Evolutionary conservation across 129 eudicot genomes (phyloP).

Genomic region (Oenanthe sinensis): DNA sequence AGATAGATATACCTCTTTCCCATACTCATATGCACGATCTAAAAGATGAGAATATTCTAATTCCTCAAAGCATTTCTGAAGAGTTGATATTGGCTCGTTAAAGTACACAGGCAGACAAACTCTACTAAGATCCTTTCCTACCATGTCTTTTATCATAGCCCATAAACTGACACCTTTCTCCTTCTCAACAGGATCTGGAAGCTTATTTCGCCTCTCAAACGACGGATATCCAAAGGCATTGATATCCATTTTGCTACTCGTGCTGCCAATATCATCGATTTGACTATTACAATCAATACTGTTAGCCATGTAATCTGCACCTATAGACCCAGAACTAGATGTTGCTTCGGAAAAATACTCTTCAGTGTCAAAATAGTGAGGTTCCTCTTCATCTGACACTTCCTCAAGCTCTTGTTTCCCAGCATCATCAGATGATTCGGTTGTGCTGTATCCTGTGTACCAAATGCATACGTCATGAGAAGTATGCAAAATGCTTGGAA

Average conservation of each 20-base stretch:
- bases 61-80: conserved; percentile 87
- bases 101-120: conserved; percentile 94
- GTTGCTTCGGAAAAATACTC: conserved; percentile 45
- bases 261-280: conserved; percentile 19
- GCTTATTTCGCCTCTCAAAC: conserved; percentile 57
- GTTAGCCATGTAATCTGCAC: conserved; percentile 12
- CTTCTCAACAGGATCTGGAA: conserved; percentile 85
- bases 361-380: conserved; percentile 49
- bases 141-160: conserved; percentile 82
- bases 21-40: conserved; percentile 77
- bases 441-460: conserved; percentile 61
- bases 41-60: conserved; percentile 83
- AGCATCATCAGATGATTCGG: conserved; percentile 71
- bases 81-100: conserved; percentile 83
- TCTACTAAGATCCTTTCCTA: conserved; percentile 78
- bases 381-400: conserved; percentile 70
- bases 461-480: not conserved
- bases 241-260: conserved; percentile 5
- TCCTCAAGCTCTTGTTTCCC: conserved; percentile 71
- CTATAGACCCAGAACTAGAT: conserved; percentile 22
- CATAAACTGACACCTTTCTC: conserved; percentile 83
- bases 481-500: not conserved
- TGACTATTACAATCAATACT: conserved; percentile 12
- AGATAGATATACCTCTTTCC: conserved; percentile 49
- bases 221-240: conserved; percentile 15